phyloP scores from a whole-genome alignment of 495 filamentous ascomycete genomes.

The Penicillium ucsense region DNA sequence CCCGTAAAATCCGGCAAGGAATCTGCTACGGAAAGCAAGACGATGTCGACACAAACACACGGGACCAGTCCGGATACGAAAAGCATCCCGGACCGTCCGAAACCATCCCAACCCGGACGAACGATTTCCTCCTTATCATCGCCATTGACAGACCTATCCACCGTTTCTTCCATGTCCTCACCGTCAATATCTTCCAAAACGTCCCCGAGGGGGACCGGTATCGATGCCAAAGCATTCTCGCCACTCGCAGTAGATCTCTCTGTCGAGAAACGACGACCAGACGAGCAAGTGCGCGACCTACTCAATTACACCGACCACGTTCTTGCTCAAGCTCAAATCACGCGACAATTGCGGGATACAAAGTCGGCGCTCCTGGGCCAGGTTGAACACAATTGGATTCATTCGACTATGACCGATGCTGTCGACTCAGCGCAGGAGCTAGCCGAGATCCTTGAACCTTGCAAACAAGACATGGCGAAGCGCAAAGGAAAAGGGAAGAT shows the following conservation, averaged over 20 bases:
- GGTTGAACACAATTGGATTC: constrained; percentile 12
- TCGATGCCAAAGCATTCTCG: not conserved
- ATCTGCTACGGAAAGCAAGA: too few species aligned
- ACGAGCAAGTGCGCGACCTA: constrained; percentile 3
- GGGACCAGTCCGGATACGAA: too few species aligned
- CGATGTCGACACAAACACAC: too few species aligned
- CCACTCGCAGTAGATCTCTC: constrained; percentile 1
- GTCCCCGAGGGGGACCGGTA: not conserved
- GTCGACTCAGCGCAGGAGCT: constrained; percentile 2
- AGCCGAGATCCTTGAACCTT: constrained; percentile 3
- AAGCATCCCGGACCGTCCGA: not conserved
- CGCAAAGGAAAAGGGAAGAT: constrained; percentile 12
- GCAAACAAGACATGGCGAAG: constrained; percentile 5
- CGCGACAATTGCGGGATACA: constrained; percentile 2
- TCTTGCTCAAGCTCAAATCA: not conserved
- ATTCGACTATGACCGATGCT: constrained; percentile 7
- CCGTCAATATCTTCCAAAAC: not conserved
- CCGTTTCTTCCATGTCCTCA: not conserved
- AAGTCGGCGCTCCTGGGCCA: constrained; percentile 7
- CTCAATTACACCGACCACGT: constrained; percentile 4
- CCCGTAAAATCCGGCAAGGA: too few species aligned
- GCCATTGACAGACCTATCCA: not conserved
- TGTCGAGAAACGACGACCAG: not conserved
- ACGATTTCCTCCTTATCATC: not conserved
- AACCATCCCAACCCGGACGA: not conserved